Evolutionary conservation across 805 yeast species (phyloP), one percentile per base, ranked within the genome.

Genomic region (Jamesozyma gamospora): DNA sequence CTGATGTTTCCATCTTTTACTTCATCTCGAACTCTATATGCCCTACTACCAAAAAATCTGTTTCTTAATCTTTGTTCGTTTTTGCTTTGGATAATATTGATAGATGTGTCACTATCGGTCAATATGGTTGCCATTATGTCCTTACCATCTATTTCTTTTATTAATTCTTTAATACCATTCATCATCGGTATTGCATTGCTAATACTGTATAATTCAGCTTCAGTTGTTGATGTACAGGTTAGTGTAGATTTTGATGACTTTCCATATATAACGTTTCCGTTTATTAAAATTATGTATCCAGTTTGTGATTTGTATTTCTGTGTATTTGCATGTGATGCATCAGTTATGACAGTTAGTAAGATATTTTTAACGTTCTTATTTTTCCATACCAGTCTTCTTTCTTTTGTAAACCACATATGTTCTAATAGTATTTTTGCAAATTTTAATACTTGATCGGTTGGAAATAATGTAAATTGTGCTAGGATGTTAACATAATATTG

Each of bases 361-460:
- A n/a, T 29, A 9, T 29, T 10, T 4, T 10, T 14, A 14, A 5
- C 15, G 17, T n/a, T 6, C 32, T 29, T 29, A 12, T 35, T 37
- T 39, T 32, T n/a, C 47, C 42, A 44, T 16, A 29, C 18, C 28
- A 44, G 29, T 39, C 30, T 29, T 26, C 36, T 36, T 2, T 19
- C 28, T 28, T 31, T 41, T 7, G 44, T 37, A 12, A 37, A 34
- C 40, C 41, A 44, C 18, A 38, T 8, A 21, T 34, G 33, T 31
- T 44, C 40, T 7, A 44, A 15, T 26, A 38, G 10, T 7, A 15
- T 13, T 24, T 13, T 21, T 2, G 42, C 34, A 19, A 44, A 16
- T 3, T 28, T 10, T 26, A 19, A 38, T 1, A 44, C 42, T 30
- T 38, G 28, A n/a, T 32, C 33, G 11, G 26, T 34, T 28, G 47